Conservation (phyloP, 805 yeast genomes). For the Cyberlindnera mrakii region DNA sequence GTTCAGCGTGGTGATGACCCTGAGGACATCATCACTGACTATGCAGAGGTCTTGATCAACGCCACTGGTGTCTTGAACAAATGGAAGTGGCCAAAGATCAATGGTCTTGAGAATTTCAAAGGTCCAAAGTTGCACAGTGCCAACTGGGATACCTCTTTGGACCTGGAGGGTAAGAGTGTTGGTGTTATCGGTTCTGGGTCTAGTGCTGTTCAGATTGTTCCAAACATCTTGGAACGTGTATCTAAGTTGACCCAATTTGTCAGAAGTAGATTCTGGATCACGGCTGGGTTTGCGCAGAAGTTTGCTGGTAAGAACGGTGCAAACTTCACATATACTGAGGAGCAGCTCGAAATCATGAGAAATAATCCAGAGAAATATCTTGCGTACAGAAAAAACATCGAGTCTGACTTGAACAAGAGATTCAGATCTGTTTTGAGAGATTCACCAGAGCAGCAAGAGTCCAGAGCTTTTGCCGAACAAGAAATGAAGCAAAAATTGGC, state of each 20-base stretch:
- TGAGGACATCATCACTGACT: background rate
- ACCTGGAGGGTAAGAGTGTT: background rate
- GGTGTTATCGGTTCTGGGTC: constrained; percentile 1
- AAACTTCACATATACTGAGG: constrained; percentile 1
- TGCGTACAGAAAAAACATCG: constrained; percentile 1
- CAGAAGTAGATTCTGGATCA: constrained; percentile 2
- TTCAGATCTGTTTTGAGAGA: constrained; percentile 1
- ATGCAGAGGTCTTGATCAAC: background rate
- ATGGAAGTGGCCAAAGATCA: constrained; percentile 1
- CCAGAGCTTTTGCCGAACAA: background rate
- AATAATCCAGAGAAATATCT: background rate
- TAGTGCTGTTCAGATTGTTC: constrained; percentile 1
- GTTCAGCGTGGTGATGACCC: background rate
- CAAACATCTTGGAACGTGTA: background rate
- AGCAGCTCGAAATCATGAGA: constrained; percentile 1
- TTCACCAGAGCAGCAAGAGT: constrained; percentile 1
- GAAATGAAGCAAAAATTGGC: constrained; percentile 2
- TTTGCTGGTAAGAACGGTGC: constrained; percentile 2
- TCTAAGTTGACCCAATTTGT: background rate
- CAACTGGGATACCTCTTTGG: constrained; percentile 1
- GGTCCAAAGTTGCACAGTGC: constrained; percentile 3
- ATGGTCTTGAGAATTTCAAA: background rate
- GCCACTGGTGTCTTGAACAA: constrained; percentile 2
- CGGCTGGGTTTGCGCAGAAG: constrained; percentile 2
- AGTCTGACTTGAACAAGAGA: constrained; percentile 1